Evolutionary conservation across 2,329 filamentous ascomycete species (phyloP).

Genomic region (Beauveria scarabaeidicola): DNA sequence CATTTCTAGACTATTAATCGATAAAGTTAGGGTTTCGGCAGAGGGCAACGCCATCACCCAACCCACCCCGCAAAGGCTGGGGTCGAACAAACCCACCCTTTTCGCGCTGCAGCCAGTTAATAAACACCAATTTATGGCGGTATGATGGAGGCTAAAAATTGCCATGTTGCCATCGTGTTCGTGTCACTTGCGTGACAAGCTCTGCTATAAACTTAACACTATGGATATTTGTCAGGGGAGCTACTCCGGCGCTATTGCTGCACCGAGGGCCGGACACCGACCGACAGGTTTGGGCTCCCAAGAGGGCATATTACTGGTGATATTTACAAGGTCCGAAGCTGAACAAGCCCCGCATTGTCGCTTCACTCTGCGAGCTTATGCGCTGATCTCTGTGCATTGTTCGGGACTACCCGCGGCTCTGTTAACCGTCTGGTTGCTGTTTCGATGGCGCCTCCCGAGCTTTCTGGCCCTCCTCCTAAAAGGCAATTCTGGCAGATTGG

Average conservation of each 20-base stretch:
- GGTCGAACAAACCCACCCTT: not conserved
- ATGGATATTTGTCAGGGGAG: not conserved
- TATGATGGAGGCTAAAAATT: not conserved
- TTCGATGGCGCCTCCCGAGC: too few species aligned
- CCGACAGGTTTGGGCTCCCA: not conserved
- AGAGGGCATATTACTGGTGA: too few species aligned
- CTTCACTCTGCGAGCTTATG: too few species aligned
- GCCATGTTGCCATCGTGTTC: not conserved
- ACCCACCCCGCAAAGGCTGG: constrained; percentile 11
- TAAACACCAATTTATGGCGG: not conserved
- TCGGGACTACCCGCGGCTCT: too few species aligned
- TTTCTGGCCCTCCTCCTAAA: too few species aligned
- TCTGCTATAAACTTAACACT: too few species aligned
- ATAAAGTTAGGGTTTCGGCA: not conserved
- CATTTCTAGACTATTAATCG: not conserved
- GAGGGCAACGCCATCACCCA: not conserved
- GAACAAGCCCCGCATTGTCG: not conserved
- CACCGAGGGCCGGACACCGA: not conserved
- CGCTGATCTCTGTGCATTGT: too few species aligned
- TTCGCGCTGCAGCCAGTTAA: not conserved
- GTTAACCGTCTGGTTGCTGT: too few species aligned
- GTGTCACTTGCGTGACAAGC: not conserved
- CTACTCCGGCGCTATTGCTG: constrained; percentile 5
- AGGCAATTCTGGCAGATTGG: too few species aligned
- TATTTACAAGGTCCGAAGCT: not conserved